A percentile compares a stretch with the other conserved stretches of the same genome.
Evolutionary conservation across 805 yeast species (phyloP).

Genomic region (Kodamaea lidongshanica): DNA sequence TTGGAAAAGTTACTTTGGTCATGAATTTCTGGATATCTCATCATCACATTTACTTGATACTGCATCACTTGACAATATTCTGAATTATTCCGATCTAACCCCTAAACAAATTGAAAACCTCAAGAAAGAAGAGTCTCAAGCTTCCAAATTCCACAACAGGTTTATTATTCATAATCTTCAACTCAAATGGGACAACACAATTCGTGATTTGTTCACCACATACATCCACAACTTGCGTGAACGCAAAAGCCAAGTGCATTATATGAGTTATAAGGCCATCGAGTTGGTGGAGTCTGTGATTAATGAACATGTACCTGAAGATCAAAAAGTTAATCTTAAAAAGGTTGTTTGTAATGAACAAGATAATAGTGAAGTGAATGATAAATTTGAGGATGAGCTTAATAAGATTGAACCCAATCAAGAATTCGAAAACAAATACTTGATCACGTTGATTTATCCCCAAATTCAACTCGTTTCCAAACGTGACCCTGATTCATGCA

Average conservation of each 20-base stretch:
- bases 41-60: slow-evolving; percentile 9
- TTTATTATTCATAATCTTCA: slow-evolving; percentile 68
- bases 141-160: slow-evolving; percentile 51
- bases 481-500: slow-evolving; percentile 41
- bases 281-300: slow-evolving; percentile 41
- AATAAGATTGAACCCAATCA: slow-evolving; percentile 33
- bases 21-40: too few relatives aligned
- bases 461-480: slow-evolving; percentile 65
- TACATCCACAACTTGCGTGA: slow-evolving; percentile 45
- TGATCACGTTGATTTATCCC: slow-evolving; percentile 67
- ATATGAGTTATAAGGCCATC: slow-evolving; percentile 45
- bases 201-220: slow-evolving; percentile 57
- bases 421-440: slow-evolving; percentile 50
- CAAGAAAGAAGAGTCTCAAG: slow-evolving; percentile 18
- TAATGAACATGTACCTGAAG: slow-evolving; percentile 14
- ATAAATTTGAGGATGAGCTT: slow-evolving; percentile 49
- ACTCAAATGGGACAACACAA: slow-evolving; percentile 70
- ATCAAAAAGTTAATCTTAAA: slow-evolving; percentile 14
- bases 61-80: neutral
- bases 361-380: slow-evolving; percentile 29
- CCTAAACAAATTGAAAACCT: slow-evolving; percentile 16
- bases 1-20: slow-evolving; percentile 19
- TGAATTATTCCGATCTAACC: too few relatives aligned
- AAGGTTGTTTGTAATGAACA: slow-evolving; percentile 11
- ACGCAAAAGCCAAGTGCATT: slow-evolving; percentile 37